Base-by-base conservation (phyloP, 805 yeast genomes). In the Pichia membranifaciens region DNA sequence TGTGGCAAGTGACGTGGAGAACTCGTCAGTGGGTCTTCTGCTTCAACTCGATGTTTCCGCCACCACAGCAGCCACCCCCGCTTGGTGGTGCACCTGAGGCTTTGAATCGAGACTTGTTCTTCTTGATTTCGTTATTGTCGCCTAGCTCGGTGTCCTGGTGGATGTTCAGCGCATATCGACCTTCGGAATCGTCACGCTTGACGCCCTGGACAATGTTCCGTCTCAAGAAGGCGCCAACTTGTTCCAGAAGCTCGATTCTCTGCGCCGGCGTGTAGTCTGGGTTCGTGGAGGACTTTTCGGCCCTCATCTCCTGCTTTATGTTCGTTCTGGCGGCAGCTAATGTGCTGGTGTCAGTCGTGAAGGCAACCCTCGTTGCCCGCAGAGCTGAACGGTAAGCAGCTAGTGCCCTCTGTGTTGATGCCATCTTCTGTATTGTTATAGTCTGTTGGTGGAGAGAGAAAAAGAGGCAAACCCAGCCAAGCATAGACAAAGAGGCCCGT, bases 191-290 rank as follows among this genome's bases (percentile, higher is more conserved):
- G 18, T 40, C 50, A 44, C 69, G 64, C 55, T 67, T 74, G 51
- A 67, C 70, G 7, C 95, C 98, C 67, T 91, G 99, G 3, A 91
- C 97, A n/a, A 91, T 72, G 63, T 91, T 91, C 49, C 74, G 71
- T 42, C 76, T 71, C 49, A 91, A 69, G 53, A 89, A 83, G 36
- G 64, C 61, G 1, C 90, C 79, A n/a, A 91, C 84, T 16, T 82
- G 90, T 45, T 81, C 75, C 49, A 89, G 67, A 51, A 78, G 72
- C 44, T 73, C 65, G 28, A 84, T 65, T 48, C 81, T 73, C 48
- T 78, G 74, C 5, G 72, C 74, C 2, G 70, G 58, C 3, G 75
- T 64, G 47, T 76, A 70, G 15, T 69, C 64, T 33, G 79, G 75
- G 46, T 75, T 78, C 41, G 82, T 62, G 9, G 58, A 57, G 41